Base-by-base conservation (phyloP, 164 flowering plant genomes). In the Magnolia changhungtana region DNA sequence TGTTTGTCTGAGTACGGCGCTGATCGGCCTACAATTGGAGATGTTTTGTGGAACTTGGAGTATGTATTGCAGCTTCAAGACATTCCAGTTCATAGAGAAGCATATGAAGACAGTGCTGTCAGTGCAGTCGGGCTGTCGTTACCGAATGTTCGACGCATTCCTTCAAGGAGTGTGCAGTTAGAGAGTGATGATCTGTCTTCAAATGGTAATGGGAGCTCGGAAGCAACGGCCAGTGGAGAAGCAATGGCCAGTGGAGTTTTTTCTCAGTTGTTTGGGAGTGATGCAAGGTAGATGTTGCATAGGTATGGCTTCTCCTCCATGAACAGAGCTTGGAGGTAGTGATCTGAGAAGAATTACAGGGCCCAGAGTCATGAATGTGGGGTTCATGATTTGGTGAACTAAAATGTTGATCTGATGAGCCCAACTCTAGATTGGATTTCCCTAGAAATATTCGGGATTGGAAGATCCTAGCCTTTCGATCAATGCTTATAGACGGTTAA, bases 31-130 rank as follows among this genome's bases (percentile, higher is more conserved):
- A 81, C 83, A 0, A 90, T 90, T 88, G 94, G 96, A 50, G 92
- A 90, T 77, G 92, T 90, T 31, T 69, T 92, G 63, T 92, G 96
- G 96, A 92, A 90, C 61, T 81, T 92, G 84, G 96, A 90, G 67
- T 71, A 89, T 71, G 83, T 79, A 37, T 84, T 90, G 75, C 91
- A 87, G 82, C 90, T 92, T 72, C 90, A 90, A 59, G 89, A 88
- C 75, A 81, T 76, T 67, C 85, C 81, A 80, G 31, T 80, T 27
- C 76, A 80, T 80, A 79, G 73, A 45, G 7, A 69, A 80, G 18
- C 58, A 8, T n/a, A 45, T 2, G 72, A 70, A 49, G 72, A 50
- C 27, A 70, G 72, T 52, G 45, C 10, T 45, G 23, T 1, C n/a
- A 70, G 14, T 4, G 13, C 2, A 8, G 14, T 19, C 8, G 58